Conservation (phyloP, 2,329 filamentous ascomycete genomes). For the Colletotrichum limetticola region DNA sequence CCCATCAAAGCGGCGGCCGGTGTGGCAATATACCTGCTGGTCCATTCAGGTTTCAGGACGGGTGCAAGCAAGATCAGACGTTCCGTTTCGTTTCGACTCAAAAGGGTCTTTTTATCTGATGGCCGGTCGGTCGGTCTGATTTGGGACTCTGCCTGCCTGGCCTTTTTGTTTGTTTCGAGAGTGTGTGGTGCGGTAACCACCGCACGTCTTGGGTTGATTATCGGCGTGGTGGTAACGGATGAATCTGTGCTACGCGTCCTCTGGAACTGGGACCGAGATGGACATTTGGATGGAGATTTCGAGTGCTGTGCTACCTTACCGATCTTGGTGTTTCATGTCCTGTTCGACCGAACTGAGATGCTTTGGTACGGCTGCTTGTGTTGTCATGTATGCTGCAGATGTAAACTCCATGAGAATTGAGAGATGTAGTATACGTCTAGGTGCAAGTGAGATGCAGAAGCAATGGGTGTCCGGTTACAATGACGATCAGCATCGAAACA, state of each 20-base stretch:
- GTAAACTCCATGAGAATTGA: background rate
- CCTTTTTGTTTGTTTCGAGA: conserved; percentile 10
- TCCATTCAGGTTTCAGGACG: conserved; percentile 12
- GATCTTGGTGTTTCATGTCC: background rate
- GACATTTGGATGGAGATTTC: background rate
- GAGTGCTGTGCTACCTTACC: background rate
- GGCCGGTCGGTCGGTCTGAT: background rate
- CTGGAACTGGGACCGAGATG: background rate
- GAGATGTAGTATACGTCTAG: background rate
- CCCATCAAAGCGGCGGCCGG: background rate
- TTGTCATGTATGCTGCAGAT: background rate
- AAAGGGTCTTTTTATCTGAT: background rate
- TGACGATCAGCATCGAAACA: background rate
- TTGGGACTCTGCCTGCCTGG: background rate
- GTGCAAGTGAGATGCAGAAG: background rate
- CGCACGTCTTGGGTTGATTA: background rate
- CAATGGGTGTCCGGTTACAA: background rate
- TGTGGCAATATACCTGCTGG: background rate
- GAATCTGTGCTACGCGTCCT: background rate
- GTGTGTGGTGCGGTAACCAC: background rate
- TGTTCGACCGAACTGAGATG: background rate
- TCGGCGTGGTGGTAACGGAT: background rate
- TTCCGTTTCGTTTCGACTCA: conserved; percentile 10
- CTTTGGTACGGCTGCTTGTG: background rate
- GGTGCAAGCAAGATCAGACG: background rate